Base-by-base conservation (phyloP, 2,329 filamentous ascomycete genomes). In the Corynespora cassiicola region DNA sequence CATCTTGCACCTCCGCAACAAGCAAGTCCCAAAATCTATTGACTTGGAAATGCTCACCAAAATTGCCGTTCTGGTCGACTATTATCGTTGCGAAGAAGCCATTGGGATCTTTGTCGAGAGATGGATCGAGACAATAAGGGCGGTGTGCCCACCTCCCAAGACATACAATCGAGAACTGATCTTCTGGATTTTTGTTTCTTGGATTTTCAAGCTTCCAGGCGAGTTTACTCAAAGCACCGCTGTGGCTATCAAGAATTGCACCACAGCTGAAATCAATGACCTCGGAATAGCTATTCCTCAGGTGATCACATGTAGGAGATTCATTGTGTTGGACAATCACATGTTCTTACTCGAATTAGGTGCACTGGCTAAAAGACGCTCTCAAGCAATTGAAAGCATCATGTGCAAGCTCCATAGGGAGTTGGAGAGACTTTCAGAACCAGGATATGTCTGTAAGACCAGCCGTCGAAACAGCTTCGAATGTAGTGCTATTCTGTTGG, bases 11-110 rank as follows among this genome's bases (percentile, higher is more conserved):
- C 63, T 71, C 36, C 66, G 66, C 5, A 66, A 61, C 9, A 46
- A 60, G 19, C 64, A 69, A 26, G 64, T 78, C 10, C 73, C 74
- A 1, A 56, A 54, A 24, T 31, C 42, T 1, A 43, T 77, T 1
- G 56, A 49, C 21, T 52, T 77, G 5, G 68, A 75, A n/a, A 56
- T 65, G 7, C 58, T 79, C 8, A 66, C 67, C n/a, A 69, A 73
- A 38, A 59, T 78, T 12, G 73, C 73, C 5, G 56, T 68, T 1
- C 56, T 77, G 14, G 67, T 74, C 6, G 69, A 75, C 39, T 66
- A 66, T 15, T 73, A 73, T 39, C 52, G 58, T 34, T 72, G 74
- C 42, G 47, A 61, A 11, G 73, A 76, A 28, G 67, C 69, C 0
- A 65, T 75, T 2, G 70, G 75, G 32, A 44, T 69, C 1, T 74